Percentiles rank a stretch among this genome's conserved stretches.
Evolutionary conservation across 2,329 filamentous ascomycete species (phyloP).

Genomic region (Pyricularia grisea): DNA sequence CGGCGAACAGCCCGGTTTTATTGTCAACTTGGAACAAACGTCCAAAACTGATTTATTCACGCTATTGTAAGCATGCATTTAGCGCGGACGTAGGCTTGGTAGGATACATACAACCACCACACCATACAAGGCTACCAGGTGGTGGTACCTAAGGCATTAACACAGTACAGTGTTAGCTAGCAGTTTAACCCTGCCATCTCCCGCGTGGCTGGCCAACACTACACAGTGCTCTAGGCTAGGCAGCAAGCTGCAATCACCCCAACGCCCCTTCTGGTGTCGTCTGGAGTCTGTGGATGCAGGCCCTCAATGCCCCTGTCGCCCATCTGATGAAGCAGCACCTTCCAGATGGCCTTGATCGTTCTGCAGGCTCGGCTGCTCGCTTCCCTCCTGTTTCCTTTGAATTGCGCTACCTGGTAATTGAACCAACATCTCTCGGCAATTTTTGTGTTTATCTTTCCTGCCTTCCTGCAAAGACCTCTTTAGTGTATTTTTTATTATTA

Average conservation of each 20-base stretch:
- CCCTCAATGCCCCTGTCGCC: neutral
- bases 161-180: neutral
- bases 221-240: neutral
- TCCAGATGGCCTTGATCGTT: neutral
- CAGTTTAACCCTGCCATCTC: neutral
- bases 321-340: neutral
- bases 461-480: neutral
- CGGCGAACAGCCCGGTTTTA: too few species aligned
- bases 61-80: too few species aligned
- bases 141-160: neutral
- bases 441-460: neutral
- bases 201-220: neutral
- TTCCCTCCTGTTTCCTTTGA: neutral
- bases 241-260: slow-evolving; percentile 2
- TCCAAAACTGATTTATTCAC: too few species aligned
- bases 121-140: too few species aligned
- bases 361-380: slow-evolving; percentile 7
- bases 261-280: neutral
- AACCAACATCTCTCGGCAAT: neutral
- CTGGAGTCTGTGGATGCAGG: neutral
- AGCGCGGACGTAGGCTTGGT: too few species aligned
- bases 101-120: too few species aligned
- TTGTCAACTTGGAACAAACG: too few species aligned
- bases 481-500: neutral
- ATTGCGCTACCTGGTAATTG: neutral